A percentile compares a stretch with the other conserved stretches of the same genome.
These are phyloP conservation scores for Gilbertella persicaria DNA, from an alignment of 371 early-diverging fungal genomes.

Conservation along the genomic window DNA sequence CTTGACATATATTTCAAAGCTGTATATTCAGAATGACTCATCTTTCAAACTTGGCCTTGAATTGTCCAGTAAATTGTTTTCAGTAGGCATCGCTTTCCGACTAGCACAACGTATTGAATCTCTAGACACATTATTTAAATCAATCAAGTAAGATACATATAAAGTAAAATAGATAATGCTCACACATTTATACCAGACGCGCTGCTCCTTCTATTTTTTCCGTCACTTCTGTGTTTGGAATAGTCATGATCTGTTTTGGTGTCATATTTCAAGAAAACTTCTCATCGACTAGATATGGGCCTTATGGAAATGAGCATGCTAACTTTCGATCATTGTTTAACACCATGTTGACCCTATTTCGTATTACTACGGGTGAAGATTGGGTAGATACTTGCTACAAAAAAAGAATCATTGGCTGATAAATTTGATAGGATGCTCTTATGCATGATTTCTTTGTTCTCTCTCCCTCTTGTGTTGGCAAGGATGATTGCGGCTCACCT, in stretches of 20 bases:
- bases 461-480: conserved; percentile 40
- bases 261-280: conserved; percentile 54
- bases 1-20: conserved; percentile 26
- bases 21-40: no score
- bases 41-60: no score
- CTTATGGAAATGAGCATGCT: conserved; percentile 47
- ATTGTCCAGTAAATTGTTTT: conserved; percentile 26
- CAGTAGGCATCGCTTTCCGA: conserved; percentile 51
- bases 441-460: conserved; percentile 56
- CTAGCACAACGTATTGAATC: conserved; percentile 52
- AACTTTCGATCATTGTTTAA: conserved; percentile 49
- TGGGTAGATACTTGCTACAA: conserved; percentile 33
- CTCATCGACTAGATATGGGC: conserved; percentile 49
- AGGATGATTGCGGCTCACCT: conserved; percentile 52
- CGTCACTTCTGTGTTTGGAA: conserved; percentile 46
- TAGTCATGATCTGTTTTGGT: conserved; percentile 50
- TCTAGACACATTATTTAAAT: conserved; percentile 49
- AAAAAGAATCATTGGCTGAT: neutral
- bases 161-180: no score
- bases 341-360: conserved; percentile 46
- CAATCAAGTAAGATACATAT: conserved; percentile 35
- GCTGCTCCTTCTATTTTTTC: conserved; percentile 48
- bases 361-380: conserved; percentile 61
- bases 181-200: conserved; percentile 24
- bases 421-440: conserved; percentile 41